Evolutionary conservation across 2,329 filamentous ascomycete genomes (phyloP), one percentile per base, ranked within the genome.

Genomic region (Alternaria longipes): DNA sequence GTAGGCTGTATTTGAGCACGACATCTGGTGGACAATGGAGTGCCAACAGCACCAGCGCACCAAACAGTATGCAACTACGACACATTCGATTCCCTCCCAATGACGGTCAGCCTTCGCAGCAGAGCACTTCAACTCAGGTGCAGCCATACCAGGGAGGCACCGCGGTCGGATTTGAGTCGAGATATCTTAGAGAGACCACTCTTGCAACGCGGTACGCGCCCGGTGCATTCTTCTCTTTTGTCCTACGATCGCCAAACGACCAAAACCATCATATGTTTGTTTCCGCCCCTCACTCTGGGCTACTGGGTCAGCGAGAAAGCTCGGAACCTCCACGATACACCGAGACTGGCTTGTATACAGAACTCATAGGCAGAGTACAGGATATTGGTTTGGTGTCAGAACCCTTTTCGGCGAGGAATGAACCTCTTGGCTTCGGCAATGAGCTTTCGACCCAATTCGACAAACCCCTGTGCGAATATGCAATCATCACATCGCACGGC

Each of bases 401-500:
- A 50, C 87, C 91, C 0, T 94, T 93, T 69, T 69, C 74, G 7
- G 78, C 78, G 1, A 85, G 88, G 16, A 91, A 91, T 9, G 85
- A 89, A 0, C 81, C 81, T 11, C 86, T 88, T 22, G 94, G 94
- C 0, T 98, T 97, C 72, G 94, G 94, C 11, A 99, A 99, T 70
- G 95, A 99, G 80, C 84, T 98, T 57, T 93, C 95, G 1, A 91
- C 97, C n/a, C 96, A 99, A 71, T 99, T 95, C 70, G 95, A 99
- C 72, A 86, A 91, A 61, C 84, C 89, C 0, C 86, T 91, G 0
- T 89, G 90, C 52, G 94, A 99, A 74, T 89, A 98, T 65, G 95
- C 94, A 1, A 88, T 99, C 47, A 84, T 99, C 55, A 98, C 95
- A 32, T 97, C 95, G 70, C 93, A 88, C 14, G 95, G 95, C 3